A percentile compares a stretch with the other conserved stretches of the same genome.
Conservation (phyloP, 495 filamentous ascomycete species). For the Aspergillus nidulans region DNA sequence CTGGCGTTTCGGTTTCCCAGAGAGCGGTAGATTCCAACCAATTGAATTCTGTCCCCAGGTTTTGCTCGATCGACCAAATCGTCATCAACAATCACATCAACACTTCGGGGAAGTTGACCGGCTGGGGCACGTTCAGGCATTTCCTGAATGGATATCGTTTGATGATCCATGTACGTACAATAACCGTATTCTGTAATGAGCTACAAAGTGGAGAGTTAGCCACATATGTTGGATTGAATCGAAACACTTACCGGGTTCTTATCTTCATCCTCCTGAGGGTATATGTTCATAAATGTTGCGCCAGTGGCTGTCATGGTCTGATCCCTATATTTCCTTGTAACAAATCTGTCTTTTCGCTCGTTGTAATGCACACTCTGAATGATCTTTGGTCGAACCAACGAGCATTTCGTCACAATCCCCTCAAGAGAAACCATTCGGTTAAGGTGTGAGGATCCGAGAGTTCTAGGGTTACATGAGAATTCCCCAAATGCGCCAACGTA, state of each 20-base stretch:
- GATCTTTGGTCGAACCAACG: slow-evolving; percentile 90
- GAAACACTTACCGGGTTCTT: slow-evolving; percentile 53
- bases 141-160: slow-evolving; percentile 97
- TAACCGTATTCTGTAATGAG: slow-evolving; percentile 94
- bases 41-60: slow-evolving; percentile 91
- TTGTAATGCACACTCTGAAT: slow-evolving; percentile 97
- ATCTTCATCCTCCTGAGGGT: slow-evolving; percentile 91
- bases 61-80: slow-evolving; percentile 94
- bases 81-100: slow-evolving; percentile 97
- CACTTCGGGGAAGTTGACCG: slow-evolving; percentile 89
- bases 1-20: slow-evolving; percentile 90
- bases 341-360: slow-evolving; percentile 77
- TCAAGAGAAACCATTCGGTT: slow-evolving; percentile 97
- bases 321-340: slow-evolving; percentile 82
- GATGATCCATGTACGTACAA: slow-evolving; percentile 93
- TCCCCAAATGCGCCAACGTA: slow-evolving; percentile 94
- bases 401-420: slow-evolving; percentile 95
- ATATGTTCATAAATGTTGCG: slow-evolving; percentile 80
- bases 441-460: slow-evolving; percentile 78
- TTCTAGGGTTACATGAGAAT: slow-evolving; percentile 90
- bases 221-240: background rate
- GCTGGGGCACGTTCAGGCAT: slow-evolving; percentile 98
- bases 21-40: slow-evolving; percentile 90
- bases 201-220: slow-evolving; percentile 25
- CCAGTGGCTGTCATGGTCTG: slow-evolving; percentile 94